These are phyloP conservation scores for Candida wancherniae DNA, from an alignment of 805 yeast genomes.

Conservation along the genomic window DNA sequence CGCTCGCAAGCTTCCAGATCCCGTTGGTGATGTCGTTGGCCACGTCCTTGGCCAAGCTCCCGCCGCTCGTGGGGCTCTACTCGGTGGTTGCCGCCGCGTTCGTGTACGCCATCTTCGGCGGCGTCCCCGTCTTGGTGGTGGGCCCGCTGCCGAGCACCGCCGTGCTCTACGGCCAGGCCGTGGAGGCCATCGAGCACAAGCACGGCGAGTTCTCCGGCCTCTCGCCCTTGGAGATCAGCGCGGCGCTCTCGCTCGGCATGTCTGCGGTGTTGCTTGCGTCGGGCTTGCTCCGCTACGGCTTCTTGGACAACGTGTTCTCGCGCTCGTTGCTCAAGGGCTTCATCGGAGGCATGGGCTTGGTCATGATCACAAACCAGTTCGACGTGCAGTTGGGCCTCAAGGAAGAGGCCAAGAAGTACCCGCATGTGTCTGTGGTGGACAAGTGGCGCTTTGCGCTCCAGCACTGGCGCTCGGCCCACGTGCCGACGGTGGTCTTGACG, in stretches of 20 bases:
- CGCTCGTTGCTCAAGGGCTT: slow-evolving; percentile 77
- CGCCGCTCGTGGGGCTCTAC: slow-evolving; percentile 73
- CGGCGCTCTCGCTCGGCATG: slow-evolving; percentile 17
- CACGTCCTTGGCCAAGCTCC: slow-evolving; percentile 76
- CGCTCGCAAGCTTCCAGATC: slow-evolving; percentile 31
- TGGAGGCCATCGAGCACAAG: slow-evolving; percentile 35
- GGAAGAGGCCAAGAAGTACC: slow-evolving; percentile 16
- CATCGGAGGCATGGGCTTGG: slow-evolving; percentile 77
- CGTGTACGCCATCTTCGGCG: slow-evolving; percentile 72
- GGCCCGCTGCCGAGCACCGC: slow-evolving; percentile 92
- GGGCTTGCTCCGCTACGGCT: slow-evolving; percentile 71
- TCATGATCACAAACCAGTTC: slow-evolving; percentile 58
- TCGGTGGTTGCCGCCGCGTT: slow-evolving; percentile 75
- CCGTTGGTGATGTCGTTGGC: slow-evolving; percentile 68
- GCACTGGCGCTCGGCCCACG: slow-evolving; percentile 8
- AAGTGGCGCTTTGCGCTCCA: slow-evolving; percentile 9
- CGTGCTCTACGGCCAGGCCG: slow-evolving; percentile 73
- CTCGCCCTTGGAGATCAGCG: slow-evolving; percentile 22
- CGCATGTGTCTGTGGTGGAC: slow-evolving; percentile 17
- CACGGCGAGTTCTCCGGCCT: slow-evolving; percentile 41
- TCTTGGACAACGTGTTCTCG: slow-evolving; percentile 73
- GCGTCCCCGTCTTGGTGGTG: slow-evolving; percentile 84
- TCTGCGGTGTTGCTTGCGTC: slow-evolving; percentile 18
- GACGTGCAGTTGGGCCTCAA: slow-evolving; percentile 45
- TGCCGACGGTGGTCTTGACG: slow-evolving; percentile 15